phyloP scores from a whole-genome alignment of 2,329 filamentous ascomycete genomes.

The Orbilia brochopaga region DNA sequence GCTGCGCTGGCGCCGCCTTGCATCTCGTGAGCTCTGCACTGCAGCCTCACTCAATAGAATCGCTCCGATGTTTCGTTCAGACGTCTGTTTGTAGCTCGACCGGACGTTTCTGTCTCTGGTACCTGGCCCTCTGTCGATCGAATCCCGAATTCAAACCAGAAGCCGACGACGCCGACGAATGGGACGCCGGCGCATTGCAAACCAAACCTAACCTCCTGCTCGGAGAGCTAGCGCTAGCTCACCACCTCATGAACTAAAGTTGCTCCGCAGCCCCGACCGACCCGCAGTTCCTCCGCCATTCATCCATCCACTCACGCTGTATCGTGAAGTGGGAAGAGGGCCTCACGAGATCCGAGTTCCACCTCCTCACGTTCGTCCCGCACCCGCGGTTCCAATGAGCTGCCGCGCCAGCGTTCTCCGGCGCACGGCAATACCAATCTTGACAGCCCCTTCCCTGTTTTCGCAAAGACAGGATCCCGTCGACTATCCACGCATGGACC shows the following conservation, averaged over 20 bases:
- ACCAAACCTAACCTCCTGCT: background rate
- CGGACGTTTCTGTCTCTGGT: background rate
- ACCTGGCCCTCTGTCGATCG: conserved; percentile 4
- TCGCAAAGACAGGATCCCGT: background rate
- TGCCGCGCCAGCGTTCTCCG: conserved; percentile 18
- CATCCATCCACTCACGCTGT: conserved; percentile 25
- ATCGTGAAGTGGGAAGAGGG: conserved; percentile 26
- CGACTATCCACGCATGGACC: background rate
- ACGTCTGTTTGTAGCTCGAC: background rate
- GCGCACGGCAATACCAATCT: too few relatives aligned
- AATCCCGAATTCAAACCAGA: background rate
- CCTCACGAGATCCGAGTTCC: conserved; percentile 36
- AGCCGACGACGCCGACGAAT: background rate
- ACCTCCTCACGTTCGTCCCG: conserved; percentile 38
- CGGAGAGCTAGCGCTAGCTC: conserved; percentile 4
- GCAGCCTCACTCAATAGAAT: background rate
- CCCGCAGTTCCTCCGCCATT: conserved; percentile 13
- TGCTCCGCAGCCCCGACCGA: conserved; percentile 1
- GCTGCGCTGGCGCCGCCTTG: background rate
- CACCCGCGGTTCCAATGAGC: conserved; percentile 49
- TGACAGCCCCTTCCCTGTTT: conserved; percentile 42
- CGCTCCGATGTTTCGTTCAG: background rate
- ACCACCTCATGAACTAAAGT: background rate
- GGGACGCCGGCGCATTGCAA: background rate
- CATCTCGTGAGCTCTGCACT: conserved; percentile 4